These are phyloP conservation scores for Salvia miltiorrhiza DNA, from an alignment of 257 asterid genomes.

Conservation along the genomic window DNA sequence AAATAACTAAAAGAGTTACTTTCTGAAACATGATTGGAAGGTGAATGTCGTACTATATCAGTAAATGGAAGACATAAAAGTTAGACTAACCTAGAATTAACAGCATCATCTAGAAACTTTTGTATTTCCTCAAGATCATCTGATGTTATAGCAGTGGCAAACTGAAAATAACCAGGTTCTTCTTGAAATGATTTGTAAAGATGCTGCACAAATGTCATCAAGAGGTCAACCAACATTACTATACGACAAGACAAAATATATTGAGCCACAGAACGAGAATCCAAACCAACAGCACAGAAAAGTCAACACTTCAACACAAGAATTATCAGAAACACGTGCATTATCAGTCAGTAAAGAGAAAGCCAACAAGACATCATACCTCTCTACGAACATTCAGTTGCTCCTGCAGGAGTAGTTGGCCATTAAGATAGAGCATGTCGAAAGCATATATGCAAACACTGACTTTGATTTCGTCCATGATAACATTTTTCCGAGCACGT, in stretches of 20 bases:
- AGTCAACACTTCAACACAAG: neutral
- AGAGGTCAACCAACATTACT: slow-evolving; percentile 17
- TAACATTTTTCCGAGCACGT: slow-evolving; percentile 90
- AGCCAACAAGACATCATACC: slow-evolving; percentile 39
- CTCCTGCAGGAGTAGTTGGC: slow-evolving; percentile 80
- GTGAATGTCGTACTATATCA: neutral
- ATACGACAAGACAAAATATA: slow-evolving; percentile 11
- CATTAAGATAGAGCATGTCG: slow-evolving; percentile 80
- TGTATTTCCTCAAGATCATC: slow-evolving; percentile 94
- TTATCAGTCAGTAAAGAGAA: slow-evolving; percentile 9
- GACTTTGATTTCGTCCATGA: slow-evolving; percentile 70
- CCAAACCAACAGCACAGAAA: slow-evolving; percentile 4
- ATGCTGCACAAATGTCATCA: slow-evolving; percentile 49
- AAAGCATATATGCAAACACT: slow-evolving; percentile 90
- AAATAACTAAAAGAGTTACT: neutral
- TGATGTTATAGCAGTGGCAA: slow-evolving; percentile 80
- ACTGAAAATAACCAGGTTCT: slow-evolving; percentile 72
- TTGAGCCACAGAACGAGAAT: slow-evolving; percentile 2
- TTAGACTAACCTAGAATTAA: slow-evolving; percentile 61
- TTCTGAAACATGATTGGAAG: neutral
- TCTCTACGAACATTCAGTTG: slow-evolving; percentile 84
- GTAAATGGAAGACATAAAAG: slow-evolving; percentile 5
- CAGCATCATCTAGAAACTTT: slow-evolving; percentile 84
- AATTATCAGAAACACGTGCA: neutral
- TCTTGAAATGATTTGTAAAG: slow-evolving; percentile 86